Percentiles rank a stretch among this genome's conserved stretches.
phyloP scores from a whole-genome alignment of 441 rosid genomes.

The Omphalea diandra region DNA sequence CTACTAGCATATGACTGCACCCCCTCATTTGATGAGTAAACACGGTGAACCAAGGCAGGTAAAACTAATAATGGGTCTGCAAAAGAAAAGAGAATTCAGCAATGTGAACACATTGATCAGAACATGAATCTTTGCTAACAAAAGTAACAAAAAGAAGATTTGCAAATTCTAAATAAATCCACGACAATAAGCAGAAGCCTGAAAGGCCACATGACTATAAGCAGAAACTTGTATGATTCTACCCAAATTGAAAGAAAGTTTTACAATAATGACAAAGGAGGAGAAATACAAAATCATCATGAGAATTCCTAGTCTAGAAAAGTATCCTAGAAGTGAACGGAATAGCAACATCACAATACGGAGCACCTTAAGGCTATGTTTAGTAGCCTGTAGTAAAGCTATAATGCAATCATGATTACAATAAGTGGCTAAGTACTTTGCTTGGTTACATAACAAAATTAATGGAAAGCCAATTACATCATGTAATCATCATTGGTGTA shows the following conservation, averaged over 20 bases:
- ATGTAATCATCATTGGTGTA: too few relatives aligned
- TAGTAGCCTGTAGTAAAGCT: too few relatives aligned
- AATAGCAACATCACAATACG: neutral
- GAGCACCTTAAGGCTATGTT: neutral
- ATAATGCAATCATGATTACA: too few relatives aligned
- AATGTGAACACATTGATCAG: conserved; percentile 12
- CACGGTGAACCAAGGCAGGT: conserved; percentile 56
- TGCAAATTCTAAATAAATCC: too few relatives aligned
- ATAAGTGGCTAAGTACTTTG: too few relatives aligned
- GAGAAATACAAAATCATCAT: neutral
- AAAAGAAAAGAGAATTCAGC: conserved; percentile 26
- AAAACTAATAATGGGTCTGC: conserved; percentile 72
- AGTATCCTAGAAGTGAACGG: neutral
- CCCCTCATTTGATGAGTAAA: conserved; percentile 52
- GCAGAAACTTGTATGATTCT: conserved; percentile 1
- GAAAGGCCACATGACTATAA: neutral
- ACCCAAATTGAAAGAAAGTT: conserved; percentile 1
- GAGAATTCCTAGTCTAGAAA: neutral
- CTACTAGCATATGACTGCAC: conserved; percentile 45
- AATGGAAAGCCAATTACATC: too few relatives aligned
- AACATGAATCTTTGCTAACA: conserved; percentile 4
- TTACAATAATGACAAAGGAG: neutral
- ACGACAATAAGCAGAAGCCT: neutral
- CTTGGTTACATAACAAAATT: too few relatives aligned
- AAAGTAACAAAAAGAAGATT: conserved; percentile 13